A percentile compares a stretch with the other conserved stretches of the same genome.
Evolutionary conservation across 306 rosid species (phyloP).

Genomic region (Geum urbanum): DNA sequence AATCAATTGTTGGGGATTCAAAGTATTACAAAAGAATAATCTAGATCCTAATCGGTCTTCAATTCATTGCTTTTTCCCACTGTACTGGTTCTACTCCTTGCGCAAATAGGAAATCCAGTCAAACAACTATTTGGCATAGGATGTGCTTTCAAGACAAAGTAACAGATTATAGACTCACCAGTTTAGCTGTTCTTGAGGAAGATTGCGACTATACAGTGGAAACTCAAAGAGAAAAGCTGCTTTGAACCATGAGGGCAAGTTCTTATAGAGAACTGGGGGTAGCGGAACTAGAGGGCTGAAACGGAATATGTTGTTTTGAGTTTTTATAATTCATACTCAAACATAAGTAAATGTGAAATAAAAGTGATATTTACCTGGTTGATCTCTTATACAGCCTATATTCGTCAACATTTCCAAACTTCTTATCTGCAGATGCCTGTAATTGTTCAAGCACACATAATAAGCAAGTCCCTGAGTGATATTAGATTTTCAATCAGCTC

Average conservation of each 20-base stretch:
- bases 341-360: slow-evolving; percentile 14
- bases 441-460: slow-evolving; percentile 29
- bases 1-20: not conserved
- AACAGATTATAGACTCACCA: slow-evolving; percentile 56
- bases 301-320: slow-evolving; percentile 27
- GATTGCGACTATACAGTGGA: slow-evolving; percentile 71
- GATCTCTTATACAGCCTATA: slow-evolving; percentile 61
- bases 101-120: slow-evolving; percentile 32
- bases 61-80: slow-evolving; percentile 32
- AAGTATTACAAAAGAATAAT: slow-evolving; percentile 12
- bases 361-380: slow-evolving; percentile 55
- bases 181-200: slow-evolving; percentile 40
- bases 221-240: slow-evolving; percentile 62
- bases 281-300: slow-evolving; percentile 87
- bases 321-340: slow-evolving; percentile 15
- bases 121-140: slow-evolving; percentile 7
- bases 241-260: slow-evolving; percentile 79
- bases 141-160: slow-evolving; percentile 5
- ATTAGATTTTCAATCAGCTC: slow-evolving; percentile 13
- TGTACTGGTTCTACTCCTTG: slow-evolving; percentile 66
- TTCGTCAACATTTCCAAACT: slow-evolving; percentile 64
- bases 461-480: slow-evolving; percentile 17
- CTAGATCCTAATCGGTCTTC: slow-evolving; percentile 50
- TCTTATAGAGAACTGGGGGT: slow-evolving; percentile 62
- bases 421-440: slow-evolving; percentile 90